A percentile compares a stretch with the other conserved stretches of the same genome.
These are phyloP conservation scores for Yamadazyma spencermartinsiae DNA, from an alignment of 1,139 yeast species.

Conservation along the genomic window DNA sequence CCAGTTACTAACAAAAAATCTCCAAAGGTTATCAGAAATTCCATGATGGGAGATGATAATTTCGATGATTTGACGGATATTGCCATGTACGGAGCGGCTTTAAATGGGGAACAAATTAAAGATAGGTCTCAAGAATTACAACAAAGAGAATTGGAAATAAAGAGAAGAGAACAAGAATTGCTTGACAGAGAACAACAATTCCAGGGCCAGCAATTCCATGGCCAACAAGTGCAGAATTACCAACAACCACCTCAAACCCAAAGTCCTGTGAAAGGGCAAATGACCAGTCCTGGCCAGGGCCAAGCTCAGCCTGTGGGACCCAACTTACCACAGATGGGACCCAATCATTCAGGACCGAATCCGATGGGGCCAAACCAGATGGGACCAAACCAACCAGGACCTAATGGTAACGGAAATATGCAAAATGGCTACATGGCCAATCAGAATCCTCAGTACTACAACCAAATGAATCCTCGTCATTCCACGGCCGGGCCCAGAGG, in stretches of 20 bases:
- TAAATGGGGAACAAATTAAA: conserved; percentile 25
- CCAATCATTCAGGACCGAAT: too few relatives aligned
- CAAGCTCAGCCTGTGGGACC: background rate
- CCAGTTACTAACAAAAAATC: background rate
- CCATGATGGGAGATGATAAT: conserved; percentile 24
- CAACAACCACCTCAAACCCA: background rate
- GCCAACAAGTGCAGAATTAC: conserved; percentile 9
- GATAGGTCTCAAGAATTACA: conserved; percentile 12
- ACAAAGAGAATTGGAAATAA: conserved; percentile 41
- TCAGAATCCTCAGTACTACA: conserved; percentile 1
- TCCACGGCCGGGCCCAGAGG: conserved; percentile 7
- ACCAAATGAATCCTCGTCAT: conserved; percentile 21
- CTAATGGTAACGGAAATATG: conserved; percentile 1
- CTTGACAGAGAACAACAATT: conserved; percentile 32
- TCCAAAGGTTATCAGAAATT: conserved; percentile 10
- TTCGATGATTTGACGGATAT: conserved; percentile 47
- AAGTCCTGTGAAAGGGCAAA: background rate
- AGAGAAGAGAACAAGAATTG: conserved; percentile 45
- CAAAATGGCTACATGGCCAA: conserved; percentile 4
- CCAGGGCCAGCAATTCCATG: conserved; percentile 8
- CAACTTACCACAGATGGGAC: too few relatives aligned
- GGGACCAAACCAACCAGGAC: too few relatives aligned
- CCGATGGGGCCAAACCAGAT: too few relatives aligned
- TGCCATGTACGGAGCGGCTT: conserved; percentile 41
- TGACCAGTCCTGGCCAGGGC: background rate